These are phyloP conservation scores for Rhodamnia argentea DNA, from an alignment of 345 rosid genomes.

Conservation along the genomic window DNA sequence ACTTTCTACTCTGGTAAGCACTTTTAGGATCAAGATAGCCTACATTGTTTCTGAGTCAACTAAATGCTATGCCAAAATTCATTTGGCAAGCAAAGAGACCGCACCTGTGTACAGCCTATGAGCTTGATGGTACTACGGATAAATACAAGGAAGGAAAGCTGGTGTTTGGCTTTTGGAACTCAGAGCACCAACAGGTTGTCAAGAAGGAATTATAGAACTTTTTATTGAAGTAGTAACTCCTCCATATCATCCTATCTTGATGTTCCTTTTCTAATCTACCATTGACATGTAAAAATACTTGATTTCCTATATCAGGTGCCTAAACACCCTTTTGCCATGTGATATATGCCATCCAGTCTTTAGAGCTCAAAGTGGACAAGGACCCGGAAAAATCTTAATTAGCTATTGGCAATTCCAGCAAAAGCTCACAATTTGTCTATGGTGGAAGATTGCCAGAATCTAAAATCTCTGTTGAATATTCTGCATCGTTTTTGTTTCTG, in stretches of 20 bases:
- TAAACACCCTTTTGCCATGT: neutral
- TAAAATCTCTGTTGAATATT: neutral
- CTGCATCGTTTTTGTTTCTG: neutral
- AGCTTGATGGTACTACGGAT: neutral
- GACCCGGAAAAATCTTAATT: neutral
- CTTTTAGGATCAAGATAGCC: neutral
- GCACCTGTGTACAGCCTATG: neutral
- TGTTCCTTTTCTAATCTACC: neutral
- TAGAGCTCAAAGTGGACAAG: neutral
- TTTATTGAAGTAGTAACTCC: neutral
- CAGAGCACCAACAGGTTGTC: neutral
- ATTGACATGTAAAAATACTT: neutral
- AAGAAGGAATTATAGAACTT: neutral
- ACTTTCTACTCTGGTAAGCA: neutral
- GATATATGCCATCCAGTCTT: neutral
- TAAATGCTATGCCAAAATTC: neutral
- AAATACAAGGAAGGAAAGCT: neutral
- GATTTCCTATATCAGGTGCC: neutral
- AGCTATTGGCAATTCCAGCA: neutral
- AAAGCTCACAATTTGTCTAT: neutral
- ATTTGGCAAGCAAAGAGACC: neutral
- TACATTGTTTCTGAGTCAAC: neutral
- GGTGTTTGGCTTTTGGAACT: neutral
- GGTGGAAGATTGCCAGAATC: neutral
- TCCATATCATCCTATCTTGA: neutral